phyloP scores from a whole-genome alignment of 352 stramenopile genomes.

The Thalassiosira livingstoniorum region DNA sequence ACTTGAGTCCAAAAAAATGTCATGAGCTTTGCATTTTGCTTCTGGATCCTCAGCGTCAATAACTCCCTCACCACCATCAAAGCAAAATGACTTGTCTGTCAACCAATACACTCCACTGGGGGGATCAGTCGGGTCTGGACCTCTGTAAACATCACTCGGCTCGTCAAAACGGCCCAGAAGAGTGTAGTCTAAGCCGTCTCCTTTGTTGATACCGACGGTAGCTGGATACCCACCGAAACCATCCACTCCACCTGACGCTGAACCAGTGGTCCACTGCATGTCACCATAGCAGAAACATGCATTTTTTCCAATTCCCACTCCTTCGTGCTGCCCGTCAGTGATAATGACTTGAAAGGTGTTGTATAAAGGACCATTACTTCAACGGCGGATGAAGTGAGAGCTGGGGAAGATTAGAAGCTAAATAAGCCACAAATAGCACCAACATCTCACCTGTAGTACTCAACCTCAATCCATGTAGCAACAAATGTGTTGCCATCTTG shows the following conservation, averaged over 20 bases:
- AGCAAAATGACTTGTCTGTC: not conserved
- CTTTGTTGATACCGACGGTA: not conserved
- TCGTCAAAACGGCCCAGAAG: not conserved
- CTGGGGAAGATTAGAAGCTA: not conserved
- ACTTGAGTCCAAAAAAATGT: no score
- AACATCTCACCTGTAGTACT: not conserved
- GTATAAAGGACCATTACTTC: not conserved
- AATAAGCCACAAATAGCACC: not conserved
- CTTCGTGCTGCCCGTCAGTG: not conserved
- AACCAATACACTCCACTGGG: not conserved
- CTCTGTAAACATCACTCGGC: not conserved
- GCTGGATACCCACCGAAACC: not conserved
- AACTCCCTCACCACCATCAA: no score
- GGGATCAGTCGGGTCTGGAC: not conserved
- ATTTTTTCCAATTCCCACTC: not conserved
- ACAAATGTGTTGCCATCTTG: not conserved
- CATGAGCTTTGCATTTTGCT: no score
- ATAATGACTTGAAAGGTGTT: not conserved
- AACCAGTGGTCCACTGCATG: not conserved
- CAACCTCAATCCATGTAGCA: not conserved
- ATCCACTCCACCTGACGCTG: not conserved
- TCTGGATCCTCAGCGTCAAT: no score
- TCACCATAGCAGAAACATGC: not conserved
- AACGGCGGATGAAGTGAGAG: not conserved
- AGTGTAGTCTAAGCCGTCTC: not conserved